A percentile compares a stretch with the other conserved stretches of the same genome.
These are phyloP conservation scores for Penicillium sp. DNA, from an alignment of 2,329 filamentous ascomycete species.

Conservation along the genomic window DNA sequence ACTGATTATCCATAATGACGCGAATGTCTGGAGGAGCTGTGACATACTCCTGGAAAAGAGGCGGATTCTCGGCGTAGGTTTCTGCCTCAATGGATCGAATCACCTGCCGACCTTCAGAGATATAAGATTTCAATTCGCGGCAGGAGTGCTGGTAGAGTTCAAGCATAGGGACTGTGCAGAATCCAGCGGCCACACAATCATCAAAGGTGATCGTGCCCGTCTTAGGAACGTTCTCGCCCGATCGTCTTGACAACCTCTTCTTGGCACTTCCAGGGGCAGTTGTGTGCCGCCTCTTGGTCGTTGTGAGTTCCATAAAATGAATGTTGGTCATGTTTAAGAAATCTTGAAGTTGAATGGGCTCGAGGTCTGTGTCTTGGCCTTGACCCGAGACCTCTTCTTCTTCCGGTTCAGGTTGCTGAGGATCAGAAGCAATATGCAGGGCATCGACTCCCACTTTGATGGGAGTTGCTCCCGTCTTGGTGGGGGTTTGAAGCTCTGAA, in stretches of 20 bases:
- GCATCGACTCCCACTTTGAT: conserved; percentile 25
- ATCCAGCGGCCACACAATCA: conserved; percentile 80
- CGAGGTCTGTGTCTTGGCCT: conserved; percentile 48
- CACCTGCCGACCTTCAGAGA: conserved; percentile 85
- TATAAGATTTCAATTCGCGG: conserved; percentile 94
- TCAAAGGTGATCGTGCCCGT: conserved; percentile 55
- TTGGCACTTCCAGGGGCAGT: conserved; percentile 58
- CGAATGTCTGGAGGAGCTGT: conserved; percentile 80
- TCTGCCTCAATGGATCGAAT: conserved; percentile 89
- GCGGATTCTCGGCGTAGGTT: conserved; percentile 85
- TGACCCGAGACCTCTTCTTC: conserved; percentile 45
- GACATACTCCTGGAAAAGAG: conserved; percentile 88
- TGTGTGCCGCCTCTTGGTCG: conserved; percentile 87
- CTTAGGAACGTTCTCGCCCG: conserved; percentile 27
- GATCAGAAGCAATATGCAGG: conserved; percentile 26
- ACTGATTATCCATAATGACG: conserved; percentile 88
- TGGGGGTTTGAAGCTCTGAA: conserved; percentile 41
- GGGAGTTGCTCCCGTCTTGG: conserved; percentile 35
- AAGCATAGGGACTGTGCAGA: conserved; percentile 88
- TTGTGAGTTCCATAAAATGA: conserved; percentile 97
- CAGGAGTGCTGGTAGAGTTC: conserved; percentile 95
- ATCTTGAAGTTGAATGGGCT: conserved; percentile 80
- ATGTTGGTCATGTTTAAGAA: conserved; percentile 96
- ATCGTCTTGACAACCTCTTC: conserved; percentile 30
- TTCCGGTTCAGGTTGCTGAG: conserved; percentile 40